Percentiles rank a stretch among this genome's conserved stretches.
Conservation (phyloP, 2,329 filamentous ascomycete genomes). For the Epichloe hybrida region DNA sequence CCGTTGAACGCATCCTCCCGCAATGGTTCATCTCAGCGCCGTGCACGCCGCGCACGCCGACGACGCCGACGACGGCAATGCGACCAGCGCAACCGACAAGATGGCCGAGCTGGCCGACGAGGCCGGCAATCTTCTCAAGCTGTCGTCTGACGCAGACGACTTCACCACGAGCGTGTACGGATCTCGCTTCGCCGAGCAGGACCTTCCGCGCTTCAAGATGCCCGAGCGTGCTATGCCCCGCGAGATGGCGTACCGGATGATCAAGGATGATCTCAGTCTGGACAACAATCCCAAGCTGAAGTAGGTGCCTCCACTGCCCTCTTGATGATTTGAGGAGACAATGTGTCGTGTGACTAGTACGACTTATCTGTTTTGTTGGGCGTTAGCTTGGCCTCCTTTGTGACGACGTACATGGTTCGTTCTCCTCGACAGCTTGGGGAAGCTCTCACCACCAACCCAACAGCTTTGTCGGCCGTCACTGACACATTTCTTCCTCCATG, state of each 20-base stretch:
- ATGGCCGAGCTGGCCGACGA: constrained; percentile 20
- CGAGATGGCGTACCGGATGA: constrained; percentile 91
- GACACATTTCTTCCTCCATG: too few species aligned
- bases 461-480: too few species aligned
- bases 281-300: constrained; percentile 85
- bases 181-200: constrained; percentile 65
- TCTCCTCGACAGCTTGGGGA: too few species aligned
- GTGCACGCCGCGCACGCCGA: too few species aligned
- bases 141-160: constrained; percentile 38
- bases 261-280: constrained; percentile 84
- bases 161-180: constrained; percentile 79
- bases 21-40: too few species aligned
- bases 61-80: constrained; percentile 7
- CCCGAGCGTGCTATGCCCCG: constrained; percentile 82
- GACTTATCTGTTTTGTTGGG: too few species aligned
- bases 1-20: too few species aligned
- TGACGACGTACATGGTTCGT: too few species aligned
- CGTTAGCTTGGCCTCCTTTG: too few species aligned
- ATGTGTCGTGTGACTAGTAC: background rate
- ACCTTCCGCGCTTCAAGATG: constrained; percentile 75
- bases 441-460: too few species aligned
- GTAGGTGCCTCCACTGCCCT: constrained; percentile 26
- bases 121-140: constrained; percentile 25
- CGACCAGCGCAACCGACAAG: constrained; percentile 1
- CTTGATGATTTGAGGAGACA: background rate